Base-by-base conservation (phyloP, 257 asterid species). In the Apocynum venetum region DNA sequence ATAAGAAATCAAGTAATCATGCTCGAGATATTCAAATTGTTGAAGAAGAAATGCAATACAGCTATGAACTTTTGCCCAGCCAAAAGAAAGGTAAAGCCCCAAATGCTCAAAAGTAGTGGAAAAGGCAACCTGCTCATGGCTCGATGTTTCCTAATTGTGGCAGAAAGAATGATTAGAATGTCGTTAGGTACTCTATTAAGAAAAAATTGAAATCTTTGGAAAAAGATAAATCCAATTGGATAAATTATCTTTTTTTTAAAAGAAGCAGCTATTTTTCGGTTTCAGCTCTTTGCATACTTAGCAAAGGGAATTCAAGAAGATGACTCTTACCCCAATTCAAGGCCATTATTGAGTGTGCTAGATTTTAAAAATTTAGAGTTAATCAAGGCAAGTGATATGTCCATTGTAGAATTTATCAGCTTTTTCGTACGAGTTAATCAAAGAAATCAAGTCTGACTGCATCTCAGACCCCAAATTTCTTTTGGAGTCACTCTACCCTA, bases 41-140 rank as follows among this genome's bases (percentile, higher is more conserved):
- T 38, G 61, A 31, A 47, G 8, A 55, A 55, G 61, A 59, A 60
- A 60, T 60, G 67, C 67, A 40, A 3, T 2, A 40, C 71, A 38
- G 48, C 49, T 40, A 12, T 31, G 48, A 51, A 49, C 76, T 72
- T 52, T 20, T 53, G 4, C 13, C 17, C 51, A 73, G 2, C 2
- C 20, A 10, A 7, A 68, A 20, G 9, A 20, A 19, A 55, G 17
- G n/a, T 15, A 17, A 17, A 6, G 60, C 25, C 20, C 4, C 60
- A 64, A 65, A n/a, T 14, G 49, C 71, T 36, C 36, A 57, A 40
- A 66, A 66, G 71, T 41, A 40, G 71, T 38, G 70, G 12, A 63
- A 35, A 63, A 64, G 36, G 70, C 47, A 38, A 64, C 10, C 70
- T 64, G 47, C 51, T 41, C 72, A 41, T 15, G 72, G 72, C 72